A percentile compares a stretch with the other conserved stretches of the same genome.
These are phyloP conservation scores for Amoeboradix gromovi DNA, from an alignment of 371 early-diverging fungal species.

Conservation along the genomic window DNA sequence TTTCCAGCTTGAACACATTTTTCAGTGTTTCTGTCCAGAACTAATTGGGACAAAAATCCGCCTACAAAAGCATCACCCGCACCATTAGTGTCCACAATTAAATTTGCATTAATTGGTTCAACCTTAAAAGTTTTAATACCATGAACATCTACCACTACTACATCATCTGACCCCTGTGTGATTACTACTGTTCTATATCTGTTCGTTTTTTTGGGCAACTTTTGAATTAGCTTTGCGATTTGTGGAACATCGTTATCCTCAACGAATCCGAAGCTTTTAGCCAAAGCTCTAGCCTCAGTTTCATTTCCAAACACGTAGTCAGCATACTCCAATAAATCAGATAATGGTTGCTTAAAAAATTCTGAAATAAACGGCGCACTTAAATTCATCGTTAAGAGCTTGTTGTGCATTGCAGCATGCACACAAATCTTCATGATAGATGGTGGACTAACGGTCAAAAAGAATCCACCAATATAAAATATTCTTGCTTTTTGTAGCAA, in stretches of 20 bases:
- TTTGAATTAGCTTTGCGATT: slow-evolving; percentile 45
- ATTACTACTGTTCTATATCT: slow-evolving; percentile 60
- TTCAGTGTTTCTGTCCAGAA: slow-evolving; percentile 31
- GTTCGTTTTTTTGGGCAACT: slow-evolving; percentile 38
- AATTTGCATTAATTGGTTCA: slow-evolving; percentile 20
- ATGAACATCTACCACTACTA: slow-evolving; percentile 29
- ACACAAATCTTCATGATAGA: slow-evolving; percentile 49
- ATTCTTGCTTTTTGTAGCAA: slow-evolving; percentile 53
- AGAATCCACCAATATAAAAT: slow-evolving; percentile 74
- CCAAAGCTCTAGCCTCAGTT: slow-evolving; percentile 59
- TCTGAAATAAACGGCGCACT: slow-evolving; percentile 78
- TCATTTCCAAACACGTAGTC: slow-evolving; percentile 84
- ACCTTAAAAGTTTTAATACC: slow-evolving; percentile 31
- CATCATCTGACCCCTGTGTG: slow-evolving; percentile 55
- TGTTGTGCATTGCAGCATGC: slow-evolving; percentile 46
- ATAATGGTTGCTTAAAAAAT: slow-evolving; percentile 57
- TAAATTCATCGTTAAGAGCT: slow-evolving; percentile 58
- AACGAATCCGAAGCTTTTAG: slow-evolving; percentile 23
- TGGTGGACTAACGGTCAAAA: slow-evolving; percentile 53
- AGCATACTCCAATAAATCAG: slow-evolving; percentile 43
- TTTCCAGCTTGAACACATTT: slow-evolving; percentile 53
- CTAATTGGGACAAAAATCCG: slow-evolving; percentile 56
- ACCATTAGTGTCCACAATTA: slow-evolving; percentile 84
- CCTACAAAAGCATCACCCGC: slow-evolving; percentile 75
- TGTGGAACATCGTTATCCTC: slow-evolving; percentile 28